Evolutionary conservation across 2,329 filamentous ascomycete species (phyloP), one percentile per base, ranked within the genome.

Genomic region (Microdochium trichocladiopsis): DNA sequence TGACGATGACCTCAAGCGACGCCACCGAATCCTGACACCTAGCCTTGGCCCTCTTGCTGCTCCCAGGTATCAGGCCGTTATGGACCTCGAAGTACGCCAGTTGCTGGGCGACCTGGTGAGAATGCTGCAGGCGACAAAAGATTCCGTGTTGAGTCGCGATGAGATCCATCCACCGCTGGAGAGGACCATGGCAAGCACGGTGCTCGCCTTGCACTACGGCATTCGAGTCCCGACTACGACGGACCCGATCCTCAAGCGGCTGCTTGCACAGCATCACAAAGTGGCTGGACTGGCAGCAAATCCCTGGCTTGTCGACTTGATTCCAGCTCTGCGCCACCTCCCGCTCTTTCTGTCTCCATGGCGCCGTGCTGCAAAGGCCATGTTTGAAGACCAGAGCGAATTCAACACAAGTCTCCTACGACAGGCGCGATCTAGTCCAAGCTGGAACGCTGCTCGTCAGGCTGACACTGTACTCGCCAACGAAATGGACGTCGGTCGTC

Each of bases 401-500:
- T 52, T 62, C 37, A 57, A 63, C 54, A 52, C 57, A 47, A 37
- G 51, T 10, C 61, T 63, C 28, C 48, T 60, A 25, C 28, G 51
- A 14, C 55, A 54, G 1, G 62, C 56, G 0, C 48, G 58, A 2
- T 12, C 51, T 12, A 51, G 55, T 2, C 43, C 50, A 1, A 54
- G 56, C 4, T 64, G 61, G 60, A 64, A 64, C 48, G 25, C 53
- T 49, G 10, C 52, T 50, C 2, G 49, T 50, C 23, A 58, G 57
- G 49, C 58, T 58, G 37, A 52, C 55, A 16, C 41, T 4, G 31
- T 25, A 6, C 5, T 21, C 5, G 43, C 18, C 4, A 48, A 52
- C 9, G 11, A 51, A 3, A 48, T 62, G 37, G 36, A 18, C 10
- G 18, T 8, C 6, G 41, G 18, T 10, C 9, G 18, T 5, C 14